These are phyloP conservation scores for Pyrus pyrifolia DNA, from an alignment of 306 rosid genomes.

Conservation along the genomic window DNA sequence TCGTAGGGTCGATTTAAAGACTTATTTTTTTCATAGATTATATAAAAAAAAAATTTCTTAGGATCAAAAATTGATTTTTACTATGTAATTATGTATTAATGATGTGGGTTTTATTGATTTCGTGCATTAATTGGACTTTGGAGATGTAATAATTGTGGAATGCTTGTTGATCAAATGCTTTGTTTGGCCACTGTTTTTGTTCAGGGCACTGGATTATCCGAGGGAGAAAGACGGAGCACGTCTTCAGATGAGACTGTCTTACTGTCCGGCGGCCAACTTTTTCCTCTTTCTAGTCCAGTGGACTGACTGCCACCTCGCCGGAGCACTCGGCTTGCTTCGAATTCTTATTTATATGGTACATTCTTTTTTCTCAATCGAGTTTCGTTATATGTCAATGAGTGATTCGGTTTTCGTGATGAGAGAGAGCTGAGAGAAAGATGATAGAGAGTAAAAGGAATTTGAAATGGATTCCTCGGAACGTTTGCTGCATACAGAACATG, in stretches of 20 bases:
- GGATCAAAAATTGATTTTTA: not conserved
- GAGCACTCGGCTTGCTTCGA: conserved; percentile 79
- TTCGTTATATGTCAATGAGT: not conserved
- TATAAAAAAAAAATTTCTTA: too few species aligned
- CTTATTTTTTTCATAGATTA: not conserved
- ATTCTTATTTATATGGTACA: conserved; percentile 71
- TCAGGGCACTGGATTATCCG: conserved; percentile 69
- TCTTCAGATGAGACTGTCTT: conserved; percentile 81
- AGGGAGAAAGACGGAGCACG: conserved; percentile 83
- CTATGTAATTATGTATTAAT: not conserved
- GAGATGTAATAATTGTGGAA: conserved; percentile 1
- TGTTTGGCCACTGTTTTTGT: not conserved
- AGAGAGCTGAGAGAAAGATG: not conserved
- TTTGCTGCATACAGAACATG: not conserved
- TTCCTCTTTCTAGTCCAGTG: conserved; percentile 86
- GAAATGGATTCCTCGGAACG: not conserved
- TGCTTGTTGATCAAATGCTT: conserved; percentile 9
- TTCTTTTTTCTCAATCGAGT: not conserved
- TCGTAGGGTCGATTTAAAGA: not conserved
- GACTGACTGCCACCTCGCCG: conserved; percentile 83
- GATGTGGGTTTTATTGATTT: not conserved
- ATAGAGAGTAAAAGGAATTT: not conserved
- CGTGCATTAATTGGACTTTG: not conserved
- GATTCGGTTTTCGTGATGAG: not conserved
- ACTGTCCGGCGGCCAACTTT: conserved; percentile 58